Base-by-base conservation (phyloP, 371 early-diverging fungal species). In the Nematocida sp. region DNA sequence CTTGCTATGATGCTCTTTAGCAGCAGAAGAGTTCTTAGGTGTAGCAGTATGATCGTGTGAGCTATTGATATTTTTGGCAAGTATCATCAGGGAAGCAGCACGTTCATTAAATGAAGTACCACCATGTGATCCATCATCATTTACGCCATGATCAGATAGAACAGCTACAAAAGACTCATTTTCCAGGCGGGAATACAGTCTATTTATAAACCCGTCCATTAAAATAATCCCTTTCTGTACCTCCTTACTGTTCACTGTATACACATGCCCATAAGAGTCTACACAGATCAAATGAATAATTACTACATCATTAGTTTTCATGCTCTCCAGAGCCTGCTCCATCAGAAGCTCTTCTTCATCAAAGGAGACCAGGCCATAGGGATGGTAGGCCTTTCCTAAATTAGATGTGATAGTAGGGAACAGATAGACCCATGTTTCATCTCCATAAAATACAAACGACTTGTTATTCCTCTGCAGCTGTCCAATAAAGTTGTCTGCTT, bases 81-180 rank as follows among this genome's bases (percentile, higher is more conserved):
- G 58, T 21, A 83, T 65, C 23, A 52, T 15, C 15, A 63, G 65
- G 37, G 81, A 64, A 32, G 82, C 70, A n/a, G 80, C 75, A 38
- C 65, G 34, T 40, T 96, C 96, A 43, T 88, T 85, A 43, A 86
- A 86, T 61, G 90, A 90, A 67, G 92, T 92, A 11, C 96, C 95
- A 11, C 96, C 98, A 76, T 98, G 98, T 78, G 94, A 93, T 1
- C 98, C 98, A 77, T 92, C 89, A n/a, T 85, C 79, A 38, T 91
- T 92, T 91, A 95, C 94, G 17, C 98, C 98, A 78, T 98, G 98
- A 81, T 98, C 98, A 23, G 96, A 95, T 83, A 93, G 87, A n/a
- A 96, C 88, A 13, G 92, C 85, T 11, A 95, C 83, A 5, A 92
- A 77, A 0, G 96, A 91, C 17, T 92, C 89, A 4, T 90, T 82